These are phyloP conservation scores for Saccharomycopsis crataegensis DNA, from an alignment of 1,139 yeast genomes.

Conservation along the genomic window DNA sequence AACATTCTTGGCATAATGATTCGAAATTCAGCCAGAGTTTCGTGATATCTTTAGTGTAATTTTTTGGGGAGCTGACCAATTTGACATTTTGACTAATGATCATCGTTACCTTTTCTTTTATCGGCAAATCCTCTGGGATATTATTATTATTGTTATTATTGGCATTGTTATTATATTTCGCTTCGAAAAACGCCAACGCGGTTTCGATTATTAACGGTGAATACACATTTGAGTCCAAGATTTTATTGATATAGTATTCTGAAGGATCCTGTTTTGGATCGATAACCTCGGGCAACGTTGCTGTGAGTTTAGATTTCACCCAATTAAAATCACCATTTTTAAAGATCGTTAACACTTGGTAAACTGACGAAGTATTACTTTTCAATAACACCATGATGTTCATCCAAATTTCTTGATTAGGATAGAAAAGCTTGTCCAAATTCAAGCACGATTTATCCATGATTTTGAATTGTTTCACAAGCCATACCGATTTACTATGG, in stretches of 20 bases:
- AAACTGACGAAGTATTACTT: conserved; percentile 48
- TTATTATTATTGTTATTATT: background rate
- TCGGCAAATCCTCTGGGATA: conserved; percentile 21
- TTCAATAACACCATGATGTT: conserved; percentile 48
- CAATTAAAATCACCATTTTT: conserved; percentile 25
- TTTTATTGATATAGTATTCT: conserved; percentile 35
- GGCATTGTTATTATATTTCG: conserved; percentile 21
- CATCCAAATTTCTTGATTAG: conserved; percentile 21
- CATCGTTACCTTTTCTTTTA: conserved; percentile 23
- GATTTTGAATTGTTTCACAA: conserved; percentile 32
- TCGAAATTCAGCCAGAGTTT: conserved; percentile 54
- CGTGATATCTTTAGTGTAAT: conserved; percentile 27
- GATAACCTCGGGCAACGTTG: background rate
- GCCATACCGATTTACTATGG: conserved; percentile 42
- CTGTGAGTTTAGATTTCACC: conserved; percentile 26
- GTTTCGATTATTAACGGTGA: conserved; percentile 38
- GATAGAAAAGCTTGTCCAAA: conserved; percentile 23
- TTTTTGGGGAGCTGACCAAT: conserved; percentile 21
- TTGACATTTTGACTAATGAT: background rate
- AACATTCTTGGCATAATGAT: conserved; percentile 60
- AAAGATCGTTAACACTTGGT: conserved; percentile 31
- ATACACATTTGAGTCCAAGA: conserved; percentile 44
- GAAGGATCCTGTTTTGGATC: conserved; percentile 13
- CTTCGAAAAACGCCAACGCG: conserved; percentile 33
- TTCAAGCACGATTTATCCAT: conserved; percentile 24